Evolutionary conservation across 2,329 filamentous ascomycete species (phyloP), one percentile per base, ranked within the genome.

Genomic region (Fusarium equiseti): DNA sequence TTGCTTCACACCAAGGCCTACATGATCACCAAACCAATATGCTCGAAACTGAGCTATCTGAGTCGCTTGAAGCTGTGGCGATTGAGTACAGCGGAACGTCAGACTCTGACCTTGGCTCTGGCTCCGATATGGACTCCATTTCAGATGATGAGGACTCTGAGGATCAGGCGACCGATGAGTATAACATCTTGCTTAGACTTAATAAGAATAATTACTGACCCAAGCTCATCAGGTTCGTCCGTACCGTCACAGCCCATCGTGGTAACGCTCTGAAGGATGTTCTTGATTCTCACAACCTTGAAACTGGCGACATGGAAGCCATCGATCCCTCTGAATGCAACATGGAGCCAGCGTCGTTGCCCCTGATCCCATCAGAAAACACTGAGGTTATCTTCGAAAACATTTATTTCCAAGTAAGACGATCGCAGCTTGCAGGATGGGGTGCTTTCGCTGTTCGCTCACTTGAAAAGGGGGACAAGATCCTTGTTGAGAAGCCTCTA

Each of bases 401-500:
- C 62, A 73, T 77, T 0, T 79, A 72, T 60, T 81, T 88, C 42
- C 70, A 79, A 13, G 72, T 88, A 8, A 79, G 76, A 5, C 72
- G 72, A 12, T 87, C 85, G 0, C 50, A 64, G 0, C 75, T 84
- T 2, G 81, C 81, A 1, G 86, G 86, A 2, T 80, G 82, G 46
- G 86, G 86, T 1, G 82, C 79, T 0, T 87, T 88, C 49, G 85
- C 86, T 1, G 67, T 72, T 1, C 73, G 71, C 8, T 75, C 81
- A 9, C 78, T 88, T 13, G 66, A 67, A 20, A 52, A 68, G 1
- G 80, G 80, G 38, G 80, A 84, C 38, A 70, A 77, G 2, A 81
- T 88, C 11, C 80, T 87, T 0, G 69, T 80, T 0, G 87, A 89
- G 73, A 68, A 65, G 13, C 82, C 85, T 0, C 74, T 87, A 0